Evolutionary conservation across 1,284 basidiomycete genomes (phyloP).

Genomic region (Vanrija sp.): DNA sequence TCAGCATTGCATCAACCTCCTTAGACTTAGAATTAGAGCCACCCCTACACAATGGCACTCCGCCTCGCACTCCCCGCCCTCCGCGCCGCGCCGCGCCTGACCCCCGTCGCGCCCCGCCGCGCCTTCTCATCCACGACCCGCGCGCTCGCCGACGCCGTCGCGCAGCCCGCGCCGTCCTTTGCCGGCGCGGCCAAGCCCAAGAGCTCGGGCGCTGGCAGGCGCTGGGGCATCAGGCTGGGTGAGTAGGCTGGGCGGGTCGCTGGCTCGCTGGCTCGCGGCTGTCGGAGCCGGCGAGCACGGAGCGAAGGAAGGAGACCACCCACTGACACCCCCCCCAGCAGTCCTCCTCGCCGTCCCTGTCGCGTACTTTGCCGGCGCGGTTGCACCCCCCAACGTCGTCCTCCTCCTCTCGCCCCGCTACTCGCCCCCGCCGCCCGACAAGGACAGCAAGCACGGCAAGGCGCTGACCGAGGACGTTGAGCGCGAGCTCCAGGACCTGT

Average conservation of each 20-base stretch:
- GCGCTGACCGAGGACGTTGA: slow-evolving; percentile 64
- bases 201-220: neutral
- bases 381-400: slow-evolving; percentile 61
- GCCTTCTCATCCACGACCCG: neutral
- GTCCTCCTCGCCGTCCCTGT: slow-evolving; percentile 37
- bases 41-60: slow-evolving; percentile 6
- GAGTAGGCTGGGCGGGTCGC: neutral
- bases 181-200: no score
- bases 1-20: neutral
- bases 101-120: neutral
- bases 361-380: slow-evolving; percentile 53
- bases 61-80: slow-evolving; percentile 7
- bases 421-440: slow-evolving; percentile 63
- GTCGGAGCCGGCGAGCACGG: neutral
- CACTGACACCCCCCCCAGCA: slow-evolving; percentile 15
- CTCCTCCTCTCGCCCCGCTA: slow-evolving; percentile 66
- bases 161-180: neutral
- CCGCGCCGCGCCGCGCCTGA: neutral
- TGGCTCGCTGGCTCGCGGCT: neutral
- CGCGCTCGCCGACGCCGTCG: neutral
- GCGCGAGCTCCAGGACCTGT: slow-evolving; percentile 61
- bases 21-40: no score
- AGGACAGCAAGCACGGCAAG: slow-evolving; percentile 60
- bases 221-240: slow-evolving; percentile 7
- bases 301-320: neutral